These are phyloP conservation scores for Cystoderma amianthinum DNA, from an alignment of 768 basidiomycete genomes.

Conservation along the genomic window DNA sequence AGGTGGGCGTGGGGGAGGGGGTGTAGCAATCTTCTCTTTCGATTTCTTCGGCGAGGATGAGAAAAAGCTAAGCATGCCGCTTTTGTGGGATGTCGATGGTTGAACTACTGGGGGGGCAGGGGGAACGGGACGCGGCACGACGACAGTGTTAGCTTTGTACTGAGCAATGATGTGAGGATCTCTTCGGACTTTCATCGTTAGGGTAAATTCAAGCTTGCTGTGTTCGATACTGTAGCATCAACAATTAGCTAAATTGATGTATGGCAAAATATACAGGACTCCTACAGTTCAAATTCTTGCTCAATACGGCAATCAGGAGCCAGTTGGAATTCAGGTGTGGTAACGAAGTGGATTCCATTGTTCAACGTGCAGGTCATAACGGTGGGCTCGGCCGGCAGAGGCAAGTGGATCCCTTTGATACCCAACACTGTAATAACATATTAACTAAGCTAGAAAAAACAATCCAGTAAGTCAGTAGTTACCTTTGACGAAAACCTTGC, in stretches of 20 bases:
- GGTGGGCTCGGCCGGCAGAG: conserved; percentile 72
- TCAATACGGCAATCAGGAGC: conserved; percentile 57
- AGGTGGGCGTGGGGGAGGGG: conserved; percentile 20
- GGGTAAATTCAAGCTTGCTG: conserved; percentile 90
- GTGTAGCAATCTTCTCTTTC: conserved; percentile 38
- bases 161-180: conserved; percentile 82
- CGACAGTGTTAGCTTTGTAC: conserved; percentile 54
- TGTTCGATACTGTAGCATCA: conserved; percentile 66
- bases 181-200: conserved; percentile 80
- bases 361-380: conserved; percentile 83
- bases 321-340: conserved; percentile 73
- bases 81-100: conserved; percentile 30
- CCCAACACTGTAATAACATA: conserved; percentile 53
- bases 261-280: conserved; percentile 9
- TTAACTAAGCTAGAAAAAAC: conserved; percentile 8
- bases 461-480: conserved; percentile 7
- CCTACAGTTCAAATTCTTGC: conserved; percentile 89
- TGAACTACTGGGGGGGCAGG: conserved; percentile 19
- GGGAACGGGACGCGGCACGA: conserved; percentile 32
- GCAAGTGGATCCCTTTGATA: conserved; percentile 66
- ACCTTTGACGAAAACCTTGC: conserved; percentile 95
- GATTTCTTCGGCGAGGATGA: conserved; percentile 67
- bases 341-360: conserved; percentile 95
- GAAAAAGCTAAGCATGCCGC: conserved; percentile 73
- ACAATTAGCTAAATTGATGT: neutral